Evolutionary conservation across 768 basidiomycete species (phyloP), one percentile per base, ranked within the genome.

Genomic region (Hypholoma fasciculare): DNA sequence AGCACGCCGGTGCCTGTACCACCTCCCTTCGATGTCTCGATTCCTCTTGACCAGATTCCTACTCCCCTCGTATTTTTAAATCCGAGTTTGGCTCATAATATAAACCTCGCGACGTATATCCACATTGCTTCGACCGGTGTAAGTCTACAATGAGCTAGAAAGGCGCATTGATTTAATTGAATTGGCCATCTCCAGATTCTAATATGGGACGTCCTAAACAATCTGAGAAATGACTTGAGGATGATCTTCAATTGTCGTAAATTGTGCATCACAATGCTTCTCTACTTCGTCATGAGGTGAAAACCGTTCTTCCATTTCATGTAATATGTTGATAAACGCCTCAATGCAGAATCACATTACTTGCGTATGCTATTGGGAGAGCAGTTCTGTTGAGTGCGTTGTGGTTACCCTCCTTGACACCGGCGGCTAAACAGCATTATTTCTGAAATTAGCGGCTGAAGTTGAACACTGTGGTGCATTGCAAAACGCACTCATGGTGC

Each of bases 261-360:
- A 34, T 17, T 50, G 6, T 36, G 56, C 11, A n/a, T 57, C 17
- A 48, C 56, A n/a, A 57, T 48, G 19, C 7, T 57, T 11, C 56
- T 57, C 17, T 57, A 57, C 20, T 57, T 57, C 49, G 48, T 37
- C 1, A 40, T 57, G 37, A 57, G 56, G 56, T 57, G 56, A 51
- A 20, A 17, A 54, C 23, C 27, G 17, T 13, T 17, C 54, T 9
- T 50, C 39, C 23, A 42, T 4, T 4, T 57, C 23, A 27, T 17
- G 37, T 37, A 36, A 13, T 57, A n/a, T 49, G 16, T 27, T 55
- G 12, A 46, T 27, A 34, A 55, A 12, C 3, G 26, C 20, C 14
- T 34, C 14, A 14, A 42, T 42, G 34, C 48, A 57, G 56, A 57
- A 16, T 50, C n/a, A 42, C 39, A n/a, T 19, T 57, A 16, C 8